A percentile compares a stretch with the other conserved stretches of the same genome.
Conservation (phyloP, 2,329 filamentous ascomycete genomes). For the Colletotrichum cuscutae region DNA sequence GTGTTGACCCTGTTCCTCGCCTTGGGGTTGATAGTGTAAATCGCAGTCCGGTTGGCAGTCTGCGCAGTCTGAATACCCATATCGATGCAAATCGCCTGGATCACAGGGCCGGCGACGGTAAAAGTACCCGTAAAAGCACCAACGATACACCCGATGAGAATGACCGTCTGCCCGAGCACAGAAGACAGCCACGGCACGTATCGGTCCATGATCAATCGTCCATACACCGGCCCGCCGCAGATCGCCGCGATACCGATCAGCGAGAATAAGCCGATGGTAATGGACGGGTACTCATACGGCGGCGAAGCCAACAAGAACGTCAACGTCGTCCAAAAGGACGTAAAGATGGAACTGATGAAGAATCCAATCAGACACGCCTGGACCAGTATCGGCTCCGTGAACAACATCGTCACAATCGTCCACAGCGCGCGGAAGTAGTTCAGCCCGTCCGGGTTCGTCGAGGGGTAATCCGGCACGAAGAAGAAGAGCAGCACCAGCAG, state of each 20-base stretch:
- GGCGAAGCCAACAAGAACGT: conserved; percentile 80
- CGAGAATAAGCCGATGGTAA: conserved; percentile 81
- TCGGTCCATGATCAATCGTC: conserved; percentile 74
- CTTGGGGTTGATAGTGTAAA: conserved; percentile 77
- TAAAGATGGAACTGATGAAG: conserved; percentile 63
- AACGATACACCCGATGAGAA: conserved; percentile 70
- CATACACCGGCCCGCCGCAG: conserved; percentile 74
- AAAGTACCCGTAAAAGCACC: conserved; percentile 76
- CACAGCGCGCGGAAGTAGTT: conserved; percentile 74
- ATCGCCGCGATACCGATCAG: conserved; percentile 80
- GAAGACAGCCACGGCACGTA: conserved; percentile 76
- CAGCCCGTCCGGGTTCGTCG: conserved; percentile 72
- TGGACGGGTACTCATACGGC: conserved; percentile 74
- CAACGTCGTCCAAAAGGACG: conserved; percentile 71
- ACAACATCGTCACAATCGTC: conserved; percentile 71
- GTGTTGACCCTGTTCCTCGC: conserved; percentile 83
- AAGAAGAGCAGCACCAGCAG: conserved; percentile 74
- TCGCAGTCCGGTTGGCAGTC: conserved; percentile 76
- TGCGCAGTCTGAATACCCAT: conserved; percentile 78
- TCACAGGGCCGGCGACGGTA: conserved; percentile 75
- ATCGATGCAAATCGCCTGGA: conserved; percentile 78
- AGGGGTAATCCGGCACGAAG: conserved; percentile 85
- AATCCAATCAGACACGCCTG: conserved; percentile 77
- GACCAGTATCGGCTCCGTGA: conserved; percentile 73
- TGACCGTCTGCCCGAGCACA: conserved; percentile 68